These are phyloP conservation scores for Zanthoxylum bungeanum DNA, from an alignment of 345 rosid species.

Conservation along the genomic window DNA sequence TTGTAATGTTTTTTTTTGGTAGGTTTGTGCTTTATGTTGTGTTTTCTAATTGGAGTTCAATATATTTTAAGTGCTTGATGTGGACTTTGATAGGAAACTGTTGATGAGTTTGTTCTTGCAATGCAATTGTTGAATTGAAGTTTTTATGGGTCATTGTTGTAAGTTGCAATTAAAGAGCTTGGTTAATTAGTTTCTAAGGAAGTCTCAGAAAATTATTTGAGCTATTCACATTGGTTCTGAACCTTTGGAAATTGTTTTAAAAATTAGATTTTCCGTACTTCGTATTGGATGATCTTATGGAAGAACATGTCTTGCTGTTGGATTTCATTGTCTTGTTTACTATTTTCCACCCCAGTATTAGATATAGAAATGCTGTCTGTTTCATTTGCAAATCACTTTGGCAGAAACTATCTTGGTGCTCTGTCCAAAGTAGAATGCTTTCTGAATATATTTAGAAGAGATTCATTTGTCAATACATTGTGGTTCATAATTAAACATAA, in stretches of 20 bases:
- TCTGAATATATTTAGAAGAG: not conserved
- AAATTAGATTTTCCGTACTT: not conserved
- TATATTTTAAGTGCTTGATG: not conserved
- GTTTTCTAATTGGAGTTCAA: not conserved
- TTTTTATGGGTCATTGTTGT: not conserved
- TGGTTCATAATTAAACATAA: not conserved
- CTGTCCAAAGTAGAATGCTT: not conserved
- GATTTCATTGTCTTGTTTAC: not conserved
- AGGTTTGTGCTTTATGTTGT: slow-evolving; percentile 5
- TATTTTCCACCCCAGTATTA: not conserved
- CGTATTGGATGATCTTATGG: not conserved
- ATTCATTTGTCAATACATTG: not conserved
- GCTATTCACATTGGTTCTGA: not conserved
- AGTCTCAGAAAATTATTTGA: not conserved
- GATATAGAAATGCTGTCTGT: not conserved
- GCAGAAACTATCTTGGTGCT: not conserved
- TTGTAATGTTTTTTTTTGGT: slow-evolving; percentile 4
- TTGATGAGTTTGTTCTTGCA: not conserved
- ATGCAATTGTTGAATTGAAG: not conserved
- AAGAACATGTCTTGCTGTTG: not conserved
- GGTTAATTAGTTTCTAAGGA: not conserved
- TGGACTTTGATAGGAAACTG: not conserved
- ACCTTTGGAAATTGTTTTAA: not conserved
- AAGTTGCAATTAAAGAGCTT: not conserved
- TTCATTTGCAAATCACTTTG: not conserved